phyloP scores from a whole-genome alignment of 1,284 basidiomycete genomes.

The Apiotrichum akiyoshidainum region DNA sequence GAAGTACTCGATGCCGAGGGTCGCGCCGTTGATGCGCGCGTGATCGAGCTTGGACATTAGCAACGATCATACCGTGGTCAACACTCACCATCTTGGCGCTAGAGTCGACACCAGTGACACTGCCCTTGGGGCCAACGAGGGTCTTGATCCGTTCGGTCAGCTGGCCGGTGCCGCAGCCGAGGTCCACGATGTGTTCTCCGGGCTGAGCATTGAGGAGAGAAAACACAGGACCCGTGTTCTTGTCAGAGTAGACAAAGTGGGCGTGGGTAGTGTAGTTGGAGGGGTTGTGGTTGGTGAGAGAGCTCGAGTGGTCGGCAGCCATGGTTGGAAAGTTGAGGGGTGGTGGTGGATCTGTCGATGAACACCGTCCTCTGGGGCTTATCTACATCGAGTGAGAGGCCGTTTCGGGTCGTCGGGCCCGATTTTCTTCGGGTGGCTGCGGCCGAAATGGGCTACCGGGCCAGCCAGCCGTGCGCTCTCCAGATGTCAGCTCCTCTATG shows the following conservation, averaged over 20 bases:
- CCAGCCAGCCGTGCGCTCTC: too few species aligned
- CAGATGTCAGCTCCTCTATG: too few species aligned
- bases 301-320: background rate
- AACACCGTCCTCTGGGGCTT: too few species aligned
- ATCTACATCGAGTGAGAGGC: too few species aligned
- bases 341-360: too few species aligned
- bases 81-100: constrained; percentile 67
- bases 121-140: constrained; percentile 58
- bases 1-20: constrained; percentile 54
- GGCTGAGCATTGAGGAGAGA: constrained; percentile 60
- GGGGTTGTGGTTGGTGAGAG: constrained; percentile 37
- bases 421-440: too few species aligned
- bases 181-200: constrained; percentile 69
- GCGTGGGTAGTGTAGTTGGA: constrained; percentile 48
- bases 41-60: constrained; percentile 57
- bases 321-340: too few species aligned
- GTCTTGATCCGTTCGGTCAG: constrained; percentile 61
- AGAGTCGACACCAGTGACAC: constrained; percentile 65
- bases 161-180: constrained; percentile 80
- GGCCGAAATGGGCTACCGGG: too few species aligned
- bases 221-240: constrained; percentile 62
- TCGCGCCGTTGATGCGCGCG: constrained; percentile 58
- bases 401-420: too few species aligned
- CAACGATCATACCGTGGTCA: too few species aligned
- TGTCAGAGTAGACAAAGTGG: constrained; percentile 68